Conservation (phyloP, 768 basidiomycete species). For the Hericium coralloides region DNA sequence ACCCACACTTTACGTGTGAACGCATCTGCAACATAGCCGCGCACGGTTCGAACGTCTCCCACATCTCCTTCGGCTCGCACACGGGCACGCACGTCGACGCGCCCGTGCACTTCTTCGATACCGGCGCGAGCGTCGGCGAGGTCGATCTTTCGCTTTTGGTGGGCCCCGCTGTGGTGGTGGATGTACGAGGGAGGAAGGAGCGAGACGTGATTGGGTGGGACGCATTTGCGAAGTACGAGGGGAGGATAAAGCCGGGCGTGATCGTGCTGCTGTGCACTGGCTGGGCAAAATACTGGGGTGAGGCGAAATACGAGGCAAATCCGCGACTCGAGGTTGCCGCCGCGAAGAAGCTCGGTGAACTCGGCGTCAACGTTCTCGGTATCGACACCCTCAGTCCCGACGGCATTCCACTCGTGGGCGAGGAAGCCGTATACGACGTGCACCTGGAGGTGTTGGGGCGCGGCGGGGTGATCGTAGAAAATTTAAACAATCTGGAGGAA, state of each 20-base stretch:
- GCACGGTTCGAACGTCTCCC: slow-evolving; percentile 43
- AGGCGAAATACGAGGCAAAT: slow-evolving; percentile 45
- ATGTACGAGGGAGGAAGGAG: slow-evolving; percentile 35
- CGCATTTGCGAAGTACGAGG: slow-evolving; percentile 29
- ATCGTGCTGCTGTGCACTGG: slow-evolving; percentile 57
- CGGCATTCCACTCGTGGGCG: slow-evolving; percentile 28
- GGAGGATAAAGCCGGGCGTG: slow-evolving; percentile 28
- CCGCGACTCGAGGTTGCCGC: slow-evolving; percentile 52
- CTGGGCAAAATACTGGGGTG: slow-evolving; percentile 52
- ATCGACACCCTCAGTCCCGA: slow-evolving; percentile 64
- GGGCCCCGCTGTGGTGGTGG: slow-evolving; percentile 46
- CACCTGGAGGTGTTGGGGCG: slow-evolving; percentile 54
- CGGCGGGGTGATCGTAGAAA: slow-evolving; percentile 63
- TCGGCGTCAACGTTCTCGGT: slow-evolving; percentile 50
- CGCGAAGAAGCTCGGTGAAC: slow-evolving; percentile 37
- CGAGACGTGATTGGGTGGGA: slow-evolving; percentile 51
- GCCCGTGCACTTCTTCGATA: slow-evolving; percentile 59
- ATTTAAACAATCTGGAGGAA: slow-evolving; percentile 45
- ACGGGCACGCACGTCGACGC: slow-evolving; percentile 78
- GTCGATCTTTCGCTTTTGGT: slow-evolving; percentile 46
- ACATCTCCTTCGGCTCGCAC: slow-evolving; percentile 54
- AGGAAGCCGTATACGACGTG: slow-evolving; percentile 29
- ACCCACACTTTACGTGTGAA: slow-evolving; percentile 36
- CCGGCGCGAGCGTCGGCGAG: slow-evolving; percentile 49
- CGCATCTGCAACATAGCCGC: slow-evolving; percentile 30